A percentile compares a stretch with the other conserved stretches of the same genome.
Evolutionary conservation across 768 basidiomycete species (phyloP).

Genomic region (Naganishia friedmannii): DNA sequence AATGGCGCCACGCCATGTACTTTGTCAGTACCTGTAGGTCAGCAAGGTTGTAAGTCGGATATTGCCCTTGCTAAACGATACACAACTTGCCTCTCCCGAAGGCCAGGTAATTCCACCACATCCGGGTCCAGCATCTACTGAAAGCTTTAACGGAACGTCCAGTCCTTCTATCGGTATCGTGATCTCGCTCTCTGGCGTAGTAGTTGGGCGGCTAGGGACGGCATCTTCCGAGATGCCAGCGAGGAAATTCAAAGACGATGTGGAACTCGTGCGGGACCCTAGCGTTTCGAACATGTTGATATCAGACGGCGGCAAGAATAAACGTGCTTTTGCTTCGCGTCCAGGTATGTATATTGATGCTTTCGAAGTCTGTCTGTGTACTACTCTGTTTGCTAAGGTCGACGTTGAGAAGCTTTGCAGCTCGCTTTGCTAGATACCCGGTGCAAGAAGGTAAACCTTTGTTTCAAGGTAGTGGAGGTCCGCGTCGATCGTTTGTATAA

Average conservation of each 20-base stretch:
- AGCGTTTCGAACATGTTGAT: background rate
- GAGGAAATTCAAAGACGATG: constrained; percentile 36
- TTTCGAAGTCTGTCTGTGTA: no score
- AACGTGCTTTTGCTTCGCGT: no score
- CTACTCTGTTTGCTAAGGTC: no score
- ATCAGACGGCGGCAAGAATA: no score
- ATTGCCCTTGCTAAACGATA: background rate
- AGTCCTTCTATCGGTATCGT: constrained; percentile 37
- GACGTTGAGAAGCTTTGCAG: no score
- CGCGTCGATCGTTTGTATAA: no score
- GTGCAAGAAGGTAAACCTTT: no score
- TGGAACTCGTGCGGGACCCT: constrained; percentile 23
- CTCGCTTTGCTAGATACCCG: no score
- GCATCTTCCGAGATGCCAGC: constrained; percentile 38
- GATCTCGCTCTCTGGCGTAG: constrained; percentile 40
- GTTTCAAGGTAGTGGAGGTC: no score
- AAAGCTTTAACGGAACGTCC: constrained; percentile 53
- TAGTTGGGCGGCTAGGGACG: constrained; percentile 42
- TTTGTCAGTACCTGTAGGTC: constrained; percentile 66
- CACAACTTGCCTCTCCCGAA: constrained; percentile 69
- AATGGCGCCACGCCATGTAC: constrained; percentile 63
- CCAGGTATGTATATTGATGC: no score
- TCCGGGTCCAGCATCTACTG: constrained; percentile 76
- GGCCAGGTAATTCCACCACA: constrained; percentile 93
- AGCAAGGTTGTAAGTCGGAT: background rate